phyloP scores from a whole-genome alignment of 2,329 filamentous ascomycete species.

The Venturia carpophila region DNA sequence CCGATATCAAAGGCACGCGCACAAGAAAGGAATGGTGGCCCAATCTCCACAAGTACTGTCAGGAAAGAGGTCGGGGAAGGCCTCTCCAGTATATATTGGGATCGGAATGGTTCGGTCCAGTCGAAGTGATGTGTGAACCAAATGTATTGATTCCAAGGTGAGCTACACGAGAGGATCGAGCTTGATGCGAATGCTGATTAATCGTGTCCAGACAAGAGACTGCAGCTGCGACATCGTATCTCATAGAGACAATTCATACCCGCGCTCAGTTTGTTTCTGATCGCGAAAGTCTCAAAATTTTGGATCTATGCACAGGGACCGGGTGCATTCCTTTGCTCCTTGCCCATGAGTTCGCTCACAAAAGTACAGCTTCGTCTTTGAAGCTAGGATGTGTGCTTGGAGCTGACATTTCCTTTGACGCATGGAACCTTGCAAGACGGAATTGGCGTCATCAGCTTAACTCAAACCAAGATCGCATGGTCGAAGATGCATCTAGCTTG shows the following conservation, averaged over 20 bases:
- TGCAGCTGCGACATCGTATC: constrained; percentile 33
- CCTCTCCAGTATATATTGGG: constrained; percentile 88
- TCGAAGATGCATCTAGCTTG: not conserved
- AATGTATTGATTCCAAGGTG: constrained; percentile 81
- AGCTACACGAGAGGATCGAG: constrained; percentile 23
- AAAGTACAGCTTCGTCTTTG: not conserved
- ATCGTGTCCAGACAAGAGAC: constrained; percentile 37
- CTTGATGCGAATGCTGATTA: not conserved
- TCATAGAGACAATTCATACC: constrained; percentile 22
- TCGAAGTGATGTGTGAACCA: constrained; percentile 67
- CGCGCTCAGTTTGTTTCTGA: not conserved
- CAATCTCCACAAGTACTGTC: constrained; percentile 25
- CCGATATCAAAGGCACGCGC: not conserved
- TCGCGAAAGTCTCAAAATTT: constrained; percentile 45
- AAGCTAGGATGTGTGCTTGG: constrained; percentile 50
- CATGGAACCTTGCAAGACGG: constrained; percentile 55
- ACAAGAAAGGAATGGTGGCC: constrained; percentile 21
- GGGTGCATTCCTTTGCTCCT: constrained; percentile 70
- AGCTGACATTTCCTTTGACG: constrained; percentile 62
- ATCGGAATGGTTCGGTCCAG: constrained; percentile 74
- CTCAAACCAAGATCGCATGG: not conserved
- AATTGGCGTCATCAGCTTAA: constrained; percentile 47
- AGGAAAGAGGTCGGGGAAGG: constrained; percentile 49
- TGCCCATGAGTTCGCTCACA: not conserved
- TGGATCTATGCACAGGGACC: constrained; percentile 86